A percentile compares a stretch with the other conserved stretches of the same genome.
phyloP scores from a whole-genome alignment of 106 monocot species.

The Posidonia australis region DNA sequence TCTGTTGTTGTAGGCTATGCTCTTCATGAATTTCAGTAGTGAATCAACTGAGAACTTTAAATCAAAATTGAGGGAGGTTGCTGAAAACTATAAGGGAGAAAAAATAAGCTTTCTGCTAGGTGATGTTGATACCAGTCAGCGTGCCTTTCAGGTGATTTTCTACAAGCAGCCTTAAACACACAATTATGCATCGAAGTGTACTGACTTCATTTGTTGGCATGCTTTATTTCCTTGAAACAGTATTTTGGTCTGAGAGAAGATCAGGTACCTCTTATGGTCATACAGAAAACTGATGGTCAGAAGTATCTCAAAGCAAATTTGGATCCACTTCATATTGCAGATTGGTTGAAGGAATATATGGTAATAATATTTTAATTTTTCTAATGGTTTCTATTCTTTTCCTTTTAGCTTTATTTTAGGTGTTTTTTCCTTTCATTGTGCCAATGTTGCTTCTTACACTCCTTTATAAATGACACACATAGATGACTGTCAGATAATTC shows the following conservation, averaged over 20 bases:
- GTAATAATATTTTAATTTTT: conserved; percentile 21
- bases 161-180: neutral
- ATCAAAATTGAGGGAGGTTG: conserved; percentile 49
- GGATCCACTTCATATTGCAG: conserved; percentile 43
- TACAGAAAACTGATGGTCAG: conserved; percentile 43
- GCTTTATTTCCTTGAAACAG: conserved; percentile 20
- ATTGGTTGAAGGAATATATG: conserved; percentile 66
- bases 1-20: conserved; percentile 82
- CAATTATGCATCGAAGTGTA: neutral
- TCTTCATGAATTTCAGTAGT: conserved; percentile 58
- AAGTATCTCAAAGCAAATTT: conserved; percentile 72
- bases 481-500: no score
- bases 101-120: conserved; percentile 66
- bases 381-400: no score
- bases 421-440: no score
- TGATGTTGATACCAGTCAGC: conserved; percentile 61
- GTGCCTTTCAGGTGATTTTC: conserved; percentile 84
- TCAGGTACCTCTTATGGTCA: conserved; percentile 58
- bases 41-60: conserved; percentile 53
- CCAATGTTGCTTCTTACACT: no score
- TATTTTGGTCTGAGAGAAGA: conserved; percentile 66
- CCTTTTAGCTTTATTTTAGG: no score
- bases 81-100: conserved; percentile 40
- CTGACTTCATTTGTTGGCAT: conserved; percentile 2
- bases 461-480: no score